phyloP scores from a whole-genome alignment of 2,329 filamentous ascomycete species.

The Pochonia chlamydosporia region DNA sequence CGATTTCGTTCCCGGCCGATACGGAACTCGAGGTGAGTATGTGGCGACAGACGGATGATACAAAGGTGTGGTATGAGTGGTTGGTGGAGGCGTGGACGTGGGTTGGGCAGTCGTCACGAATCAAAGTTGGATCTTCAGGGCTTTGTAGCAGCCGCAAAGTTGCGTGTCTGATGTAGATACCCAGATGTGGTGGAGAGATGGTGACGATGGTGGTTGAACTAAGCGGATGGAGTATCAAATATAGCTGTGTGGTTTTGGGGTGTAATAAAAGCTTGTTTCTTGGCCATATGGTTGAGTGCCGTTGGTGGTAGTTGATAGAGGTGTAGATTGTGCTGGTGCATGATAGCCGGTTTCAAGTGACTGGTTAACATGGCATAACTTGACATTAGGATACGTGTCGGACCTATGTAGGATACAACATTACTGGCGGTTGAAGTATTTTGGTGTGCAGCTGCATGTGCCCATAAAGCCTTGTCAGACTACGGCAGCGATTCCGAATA shows the following conservation, averaged over 20 bases:
- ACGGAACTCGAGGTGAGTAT: slow-evolving; percentile 86
- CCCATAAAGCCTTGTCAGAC: not conserved
- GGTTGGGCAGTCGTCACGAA: slow-evolving; percentile 51
- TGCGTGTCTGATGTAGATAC: slow-evolving; percentile 61
- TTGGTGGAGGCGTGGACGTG: slow-evolving; percentile 77
- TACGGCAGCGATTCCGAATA: slow-evolving; percentile 5
- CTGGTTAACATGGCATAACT: no score
- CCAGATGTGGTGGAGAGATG: not conserved
- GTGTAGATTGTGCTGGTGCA: no score
- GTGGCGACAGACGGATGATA: slow-evolving; percentile 93
- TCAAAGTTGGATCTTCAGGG: slow-evolving; percentile 62
- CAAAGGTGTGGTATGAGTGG: slow-evolving; percentile 99
- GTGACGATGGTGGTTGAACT: no score
- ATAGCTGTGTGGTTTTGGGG: no score
- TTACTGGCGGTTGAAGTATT: not conserved
- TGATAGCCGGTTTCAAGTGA: no score
- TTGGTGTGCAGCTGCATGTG: not conserved
- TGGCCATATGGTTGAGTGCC: no score
- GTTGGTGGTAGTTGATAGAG: no score
- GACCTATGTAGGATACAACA: not conserved
- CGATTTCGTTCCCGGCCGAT: slow-evolving; percentile 77
- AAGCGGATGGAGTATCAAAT: no score
- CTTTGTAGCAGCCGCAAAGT: slow-evolving; percentile 64
- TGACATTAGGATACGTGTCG: not conserved
- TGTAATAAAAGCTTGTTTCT: no score